A percentile compares a stretch with the other conserved stretches of the same genome.
Evolutionary conservation across 1,284 basidiomycete species (phyloP).

Genomic region (Ustilago sp.): DNA sequence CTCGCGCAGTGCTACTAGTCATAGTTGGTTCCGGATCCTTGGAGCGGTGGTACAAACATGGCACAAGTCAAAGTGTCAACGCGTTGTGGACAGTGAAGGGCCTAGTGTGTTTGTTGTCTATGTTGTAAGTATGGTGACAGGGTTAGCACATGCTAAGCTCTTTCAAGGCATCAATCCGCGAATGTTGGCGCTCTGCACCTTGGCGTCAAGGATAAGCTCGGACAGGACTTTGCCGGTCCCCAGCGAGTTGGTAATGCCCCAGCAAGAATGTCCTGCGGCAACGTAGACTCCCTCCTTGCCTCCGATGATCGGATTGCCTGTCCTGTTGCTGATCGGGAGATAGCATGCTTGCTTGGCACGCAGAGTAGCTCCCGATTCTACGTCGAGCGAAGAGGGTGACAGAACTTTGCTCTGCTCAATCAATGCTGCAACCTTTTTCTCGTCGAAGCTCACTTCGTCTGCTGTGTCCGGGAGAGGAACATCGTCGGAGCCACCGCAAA

Average conservation of each 20-base stretch:
- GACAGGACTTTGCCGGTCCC: conserved; percentile 73
- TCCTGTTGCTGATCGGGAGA: conserved; percentile 73
- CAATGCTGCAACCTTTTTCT: conserved; percentile 70
- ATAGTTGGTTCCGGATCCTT: not conserved
- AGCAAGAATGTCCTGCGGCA: conserved; percentile 72
- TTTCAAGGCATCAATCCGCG: conserved; percentile 70
- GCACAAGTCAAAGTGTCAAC: not conserved
- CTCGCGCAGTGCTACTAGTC: not conserved
- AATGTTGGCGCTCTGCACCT: conserved; percentile 73
- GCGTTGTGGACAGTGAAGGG: not conserved
- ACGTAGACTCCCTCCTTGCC: conserved; percentile 73
- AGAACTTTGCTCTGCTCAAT: conserved; percentile 71
- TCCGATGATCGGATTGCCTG: conserved; percentile 72
- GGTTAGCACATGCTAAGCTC: not conserved
- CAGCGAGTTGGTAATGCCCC: conserved; percentile 72
- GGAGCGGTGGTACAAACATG: not conserved
- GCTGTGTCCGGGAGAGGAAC: conserved; percentile 69
- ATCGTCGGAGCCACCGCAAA: conserved; percentile 70
- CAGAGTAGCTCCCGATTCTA: conserved; percentile 67
- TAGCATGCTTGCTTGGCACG: conserved; percentile 73
- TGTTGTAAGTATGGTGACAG: not conserved
- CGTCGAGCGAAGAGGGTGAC: conserved; percentile 70
- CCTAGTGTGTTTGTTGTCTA: not conserved
- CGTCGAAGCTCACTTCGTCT: conserved; percentile 62
- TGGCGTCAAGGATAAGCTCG: conserved; percentile 73